Base-by-base conservation (phyloP, 441 rosid species). In the Manihot esculenta region DNA sequence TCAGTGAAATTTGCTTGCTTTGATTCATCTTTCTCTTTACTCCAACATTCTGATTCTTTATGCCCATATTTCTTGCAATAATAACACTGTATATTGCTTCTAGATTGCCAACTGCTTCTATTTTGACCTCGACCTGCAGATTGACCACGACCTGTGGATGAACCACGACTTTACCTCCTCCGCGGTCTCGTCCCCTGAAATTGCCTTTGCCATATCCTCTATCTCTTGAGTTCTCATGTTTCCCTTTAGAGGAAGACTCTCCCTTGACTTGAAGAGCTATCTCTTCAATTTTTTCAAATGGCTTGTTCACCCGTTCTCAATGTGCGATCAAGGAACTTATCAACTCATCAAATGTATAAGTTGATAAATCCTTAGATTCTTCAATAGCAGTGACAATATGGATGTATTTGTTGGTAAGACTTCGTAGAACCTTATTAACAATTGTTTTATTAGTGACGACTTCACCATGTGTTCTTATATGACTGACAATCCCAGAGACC, bases 281-380 rank as follows among this genome's bases (percentile, higher is more conserved):
- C 20, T 58, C 0, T 3, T 11, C 7, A 17, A 10, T 20, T 10
- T 10, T 27, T 42, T 1, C 20, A 27, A 2, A 0, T 58, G 41
- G 3, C n/a, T 11, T 58, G 0, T 58, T 17, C 6, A 30, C 0
- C 0, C 18, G 0, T 0, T 0, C 0, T 9, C 27, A 10, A 58
- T 58, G 13, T 2, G 62, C 11, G 0, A 11, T 0, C 14, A 58
- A 42, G 13, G 42, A 30, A 15, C 62, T 10, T 5, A 27, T 6
- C 3, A 58, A 12, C 62, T 57, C 41, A 24, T 1, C n/a, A 3
- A 57, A 1, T 9, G 62, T 24, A 17, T 26, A 57, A 2, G 0
- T 12, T 8, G 38, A 9, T 18, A 26, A 24, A 57, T 27, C 13
- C 1, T 0, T 24, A 1, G 44, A 58, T 17, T 51, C 56, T 18